phyloP scores from a whole-genome alignment of 1,139 yeast genomes.

The Zygosaccharomyces pseudobailii region DNA sequence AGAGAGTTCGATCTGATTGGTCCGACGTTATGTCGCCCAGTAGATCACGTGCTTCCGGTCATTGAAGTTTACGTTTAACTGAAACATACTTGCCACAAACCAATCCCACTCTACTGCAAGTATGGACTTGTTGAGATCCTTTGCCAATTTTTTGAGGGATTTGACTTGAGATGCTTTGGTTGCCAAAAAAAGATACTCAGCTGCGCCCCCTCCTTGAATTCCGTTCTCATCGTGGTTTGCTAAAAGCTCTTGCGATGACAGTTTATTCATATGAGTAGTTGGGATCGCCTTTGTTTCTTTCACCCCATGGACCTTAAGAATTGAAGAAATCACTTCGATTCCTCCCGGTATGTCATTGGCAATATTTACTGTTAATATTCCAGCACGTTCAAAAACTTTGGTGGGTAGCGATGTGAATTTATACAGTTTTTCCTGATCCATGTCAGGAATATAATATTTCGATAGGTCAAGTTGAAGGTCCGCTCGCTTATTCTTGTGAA shows the following conservation, averaged over 20 bases:
- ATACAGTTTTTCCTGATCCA: constrained; percentile 29
- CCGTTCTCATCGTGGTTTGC: constrained; percentile 16
- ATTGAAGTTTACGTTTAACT: constrained; percentile 33
- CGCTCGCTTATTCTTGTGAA: constrained; percentile 23
- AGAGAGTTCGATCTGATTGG: not conserved
- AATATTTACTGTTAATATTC: constrained; percentile 52
- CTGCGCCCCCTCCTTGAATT: constrained; percentile 9
- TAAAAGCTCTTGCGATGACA: constrained; percentile 23
- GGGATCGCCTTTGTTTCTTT: constrained; percentile 39
- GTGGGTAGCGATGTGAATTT: constrained; percentile 32
- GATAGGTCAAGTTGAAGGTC: constrained; percentile 28
- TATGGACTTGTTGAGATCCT: constrained; percentile 25
- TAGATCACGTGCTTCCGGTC: constrained; percentile 7
- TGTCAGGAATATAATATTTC: constrained; percentile 35
- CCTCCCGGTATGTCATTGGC: constrained; percentile 69
- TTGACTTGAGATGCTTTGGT: constrained; percentile 40
- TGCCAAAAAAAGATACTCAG: constrained; percentile 30
- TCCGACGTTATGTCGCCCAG: not conserved
- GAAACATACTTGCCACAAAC: constrained; percentile 58
- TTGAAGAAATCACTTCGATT: constrained; percentile 51
- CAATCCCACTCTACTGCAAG: constrained; percentile 61
- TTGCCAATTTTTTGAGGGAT: constrained; percentile 37
- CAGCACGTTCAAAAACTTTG: constrained; percentile 34
- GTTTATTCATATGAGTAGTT: constrained; percentile 21
- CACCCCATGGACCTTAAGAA: constrained; percentile 63